Evolutionary conservation across 306 rosid species (phyloP).

Genomic region (Potentilla sterilis): DNA sequence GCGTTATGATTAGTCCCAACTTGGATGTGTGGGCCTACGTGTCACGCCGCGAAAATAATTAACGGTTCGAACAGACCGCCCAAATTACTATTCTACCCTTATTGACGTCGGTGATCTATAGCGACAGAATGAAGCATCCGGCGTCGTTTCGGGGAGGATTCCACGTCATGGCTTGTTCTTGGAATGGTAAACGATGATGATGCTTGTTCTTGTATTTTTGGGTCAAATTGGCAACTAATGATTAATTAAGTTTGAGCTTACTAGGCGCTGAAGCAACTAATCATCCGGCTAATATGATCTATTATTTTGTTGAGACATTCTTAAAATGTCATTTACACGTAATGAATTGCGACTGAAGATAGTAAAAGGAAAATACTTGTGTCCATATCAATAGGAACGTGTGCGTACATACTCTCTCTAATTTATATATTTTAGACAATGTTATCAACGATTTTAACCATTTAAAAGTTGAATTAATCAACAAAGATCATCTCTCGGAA

Average conservation of each 20-base stretch:
- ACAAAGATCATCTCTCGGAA: no score
- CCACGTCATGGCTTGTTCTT: background rate
- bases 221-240: background rate
- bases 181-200: background rate
- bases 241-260: background rate
- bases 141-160: background rate
- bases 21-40: conserved; percentile 33
- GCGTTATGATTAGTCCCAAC: conserved; percentile 21
- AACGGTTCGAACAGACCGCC: conserved; percentile 24
- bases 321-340: background rate
- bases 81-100: conserved; percentile 21
- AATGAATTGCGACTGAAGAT: background rate
- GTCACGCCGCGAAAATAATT: conserved; percentile 27
- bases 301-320: background rate
- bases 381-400: no score
- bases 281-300: no score
- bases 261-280: background rate
- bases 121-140: conserved; percentile 3
- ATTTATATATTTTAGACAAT: no score
- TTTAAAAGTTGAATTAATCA: no score
- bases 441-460: no score
- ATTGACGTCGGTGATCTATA: background rate
- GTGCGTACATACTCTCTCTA: no score
- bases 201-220: background rate
- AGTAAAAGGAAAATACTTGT: no score